phyloP scores from a whole-genome alignment of 2,329 filamentous ascomycete species.

The Penicillium oxalicum region DNA sequence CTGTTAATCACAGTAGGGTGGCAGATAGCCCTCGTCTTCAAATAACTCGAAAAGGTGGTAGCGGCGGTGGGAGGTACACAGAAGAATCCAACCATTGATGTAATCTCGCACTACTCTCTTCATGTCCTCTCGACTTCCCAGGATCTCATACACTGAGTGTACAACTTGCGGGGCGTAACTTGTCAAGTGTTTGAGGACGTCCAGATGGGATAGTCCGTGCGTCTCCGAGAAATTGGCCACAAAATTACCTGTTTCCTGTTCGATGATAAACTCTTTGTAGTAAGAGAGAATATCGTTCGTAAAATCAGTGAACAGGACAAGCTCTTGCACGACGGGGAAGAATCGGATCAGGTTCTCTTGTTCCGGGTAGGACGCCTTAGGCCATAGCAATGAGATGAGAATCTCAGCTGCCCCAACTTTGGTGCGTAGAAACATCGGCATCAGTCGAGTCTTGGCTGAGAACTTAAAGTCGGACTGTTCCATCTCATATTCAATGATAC shows the following conservation, averaged over 20 bases:
- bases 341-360: constrained; percentile 7
- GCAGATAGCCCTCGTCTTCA: constrained; percentile 9
- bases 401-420: constrained; percentile 11
- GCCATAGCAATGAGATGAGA: constrained; percentile 8
- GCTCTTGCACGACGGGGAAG: constrained; percentile 9
- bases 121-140: constrained; percentile 1
- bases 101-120: constrained; percentile 3
- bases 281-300: constrained; percentile 14
- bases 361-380: constrained; percentile 8
- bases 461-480: constrained; percentile 2
- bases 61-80: constrained; percentile 9
- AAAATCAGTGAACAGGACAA: constrained; percentile 10
- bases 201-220: constrained; percentile 6
- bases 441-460: constrained; percentile 2
- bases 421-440: constrained; percentile 11
- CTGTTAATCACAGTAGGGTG: constrained; percentile 1
- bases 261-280: constrained; percentile 11
- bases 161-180: constrained; percentile 8
- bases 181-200: constrained; percentile 9
- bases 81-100: constrained; percentile 8
- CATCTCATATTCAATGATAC: constrained; percentile 7
- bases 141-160: constrained; percentile 4
- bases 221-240: constrained; percentile 10
- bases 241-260: constrained; percentile 9
- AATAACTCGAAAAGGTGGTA: constrained; percentile 11